Conservation (phyloP, 345 rosid species). For the Moringa oleifera region DNA sequence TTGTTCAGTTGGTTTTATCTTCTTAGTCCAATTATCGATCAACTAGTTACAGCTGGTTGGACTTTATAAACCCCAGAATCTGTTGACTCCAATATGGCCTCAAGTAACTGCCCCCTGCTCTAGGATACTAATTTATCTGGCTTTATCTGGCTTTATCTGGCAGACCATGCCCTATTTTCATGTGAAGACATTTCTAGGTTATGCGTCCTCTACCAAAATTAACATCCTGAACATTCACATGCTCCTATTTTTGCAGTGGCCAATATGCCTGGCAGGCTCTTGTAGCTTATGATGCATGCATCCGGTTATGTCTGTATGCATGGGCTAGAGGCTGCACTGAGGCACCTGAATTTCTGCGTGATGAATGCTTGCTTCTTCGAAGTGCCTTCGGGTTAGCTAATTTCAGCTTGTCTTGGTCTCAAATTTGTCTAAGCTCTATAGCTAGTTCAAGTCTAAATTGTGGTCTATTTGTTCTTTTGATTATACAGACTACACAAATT, state of each 20-base stretch:
- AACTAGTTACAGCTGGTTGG: background rate
- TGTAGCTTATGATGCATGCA: conserved; percentile 91
- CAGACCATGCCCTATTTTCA: background rate
- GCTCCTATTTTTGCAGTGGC: conserved; percentile 38
- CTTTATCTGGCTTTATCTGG: background rate
- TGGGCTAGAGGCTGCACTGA: conserved; percentile 89
- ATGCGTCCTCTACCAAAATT: background rate
- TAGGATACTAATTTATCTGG: conserved; percentile 3
- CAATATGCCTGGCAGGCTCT: conserved; percentile 94
- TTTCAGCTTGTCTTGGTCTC: conserved; percentile 12
- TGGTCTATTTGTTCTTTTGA: conserved; percentile 3
- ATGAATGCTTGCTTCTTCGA: conserved; percentile 84
- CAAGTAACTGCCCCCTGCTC: background rate
- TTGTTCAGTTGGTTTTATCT: background rate
- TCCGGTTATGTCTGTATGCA: conserved; percentile 68
- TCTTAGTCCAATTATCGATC: background rate
- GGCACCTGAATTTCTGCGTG: conserved; percentile 90
- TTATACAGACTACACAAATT: conserved; percentile 63
- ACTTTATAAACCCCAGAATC: too few species aligned
- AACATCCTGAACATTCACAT: background rate
- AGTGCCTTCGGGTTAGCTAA: conserved; percentile 83
- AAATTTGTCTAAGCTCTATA: background rate
- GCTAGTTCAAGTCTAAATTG: conserved; percentile 7
- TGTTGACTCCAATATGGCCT: too few species aligned
- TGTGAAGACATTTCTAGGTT: background rate